These are phyloP conservation scores for Blastobotrys raffinosifermentans DNA, from an alignment of 1,139 yeast genomes.

Conservation along the genomic window DNA sequence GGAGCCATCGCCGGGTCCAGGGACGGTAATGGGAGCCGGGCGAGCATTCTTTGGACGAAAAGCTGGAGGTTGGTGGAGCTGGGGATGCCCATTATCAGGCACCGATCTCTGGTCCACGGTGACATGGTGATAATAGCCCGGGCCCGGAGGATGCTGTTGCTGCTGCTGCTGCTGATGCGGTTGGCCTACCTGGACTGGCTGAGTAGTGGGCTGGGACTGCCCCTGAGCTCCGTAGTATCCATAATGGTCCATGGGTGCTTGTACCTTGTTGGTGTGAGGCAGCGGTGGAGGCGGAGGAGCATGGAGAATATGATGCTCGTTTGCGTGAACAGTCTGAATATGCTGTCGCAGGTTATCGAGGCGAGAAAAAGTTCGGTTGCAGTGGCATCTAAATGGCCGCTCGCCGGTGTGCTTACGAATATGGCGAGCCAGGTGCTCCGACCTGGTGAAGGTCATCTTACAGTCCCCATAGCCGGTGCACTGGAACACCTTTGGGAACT, in stretches of 20 bases:
- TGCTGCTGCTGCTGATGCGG: constrained; percentile 9
- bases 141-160: constrained; percentile 7
- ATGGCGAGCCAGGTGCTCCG: constrained; percentile 90
- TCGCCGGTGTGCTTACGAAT: constrained; percentile 94
- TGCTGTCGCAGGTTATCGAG: constrained; percentile 89
- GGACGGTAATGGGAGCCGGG: constrained; percentile 12
- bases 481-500: constrained; percentile 54
- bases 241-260: too few relatives aligned
- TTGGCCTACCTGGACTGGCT: constrained; percentile 10
- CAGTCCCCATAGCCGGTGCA: constrained; percentile 88
- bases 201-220: too few relatives aligned
- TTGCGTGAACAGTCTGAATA: constrained; percentile 87
- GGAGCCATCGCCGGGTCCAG: constrained; percentile 8
- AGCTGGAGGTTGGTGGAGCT: constrained; percentile 5
- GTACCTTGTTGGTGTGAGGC: constrained; percentile 25
- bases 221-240: too few relatives aligned
- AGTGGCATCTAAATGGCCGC: constrained; percentile 86
- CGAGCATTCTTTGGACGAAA: constrained; percentile 7
- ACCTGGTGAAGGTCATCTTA: constrained; percentile 78
- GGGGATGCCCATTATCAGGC: constrained; percentile 2
- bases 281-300: constrained; percentile 28
- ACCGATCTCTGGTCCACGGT: constrained; percentile 13
- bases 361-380: constrained; percentile 74
- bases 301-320: constrained; percentile 46
- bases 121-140: constrained; percentile 9